Conservation (phyloP, 768 basidiomycete species). For the Cystoderma amianthinum region DNA sequence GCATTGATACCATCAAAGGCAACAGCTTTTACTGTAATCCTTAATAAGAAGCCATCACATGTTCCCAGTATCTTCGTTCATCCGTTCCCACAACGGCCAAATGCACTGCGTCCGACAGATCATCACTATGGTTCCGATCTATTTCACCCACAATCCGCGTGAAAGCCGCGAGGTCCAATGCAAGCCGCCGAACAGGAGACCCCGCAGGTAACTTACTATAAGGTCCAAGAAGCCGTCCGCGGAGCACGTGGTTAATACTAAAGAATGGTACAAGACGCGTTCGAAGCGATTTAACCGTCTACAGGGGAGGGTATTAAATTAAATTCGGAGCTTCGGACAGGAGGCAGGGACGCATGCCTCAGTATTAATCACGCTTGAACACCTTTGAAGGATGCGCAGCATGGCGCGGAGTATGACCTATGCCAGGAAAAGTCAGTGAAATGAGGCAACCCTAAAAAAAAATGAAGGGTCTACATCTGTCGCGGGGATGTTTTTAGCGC, state of each 20-base stretch:
- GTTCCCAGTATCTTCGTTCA: conserved; percentile 32
- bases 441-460: conserved; percentile 10
- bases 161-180: conserved; percentile 52
- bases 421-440: neutral
- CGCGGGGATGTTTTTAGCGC: conserved; percentile 41
- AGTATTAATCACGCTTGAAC: conserved; percentile 31
- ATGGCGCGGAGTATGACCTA: conserved; percentile 58
- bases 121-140: conserved; percentile 4
- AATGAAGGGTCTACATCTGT: no score
- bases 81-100: conserved; percentile 27
- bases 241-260: conserved; percentile 63
- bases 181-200: conserved; percentile 43
- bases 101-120: conserved; percentile 22
- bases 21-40: neutral
- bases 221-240: conserved; percentile 71
- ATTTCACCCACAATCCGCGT: conserved; percentile 12
- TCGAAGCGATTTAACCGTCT: conserved; percentile 45
- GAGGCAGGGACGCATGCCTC: conserved; percentile 24
- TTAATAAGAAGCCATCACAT: conserved; percentile 17
- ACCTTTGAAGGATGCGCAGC: conserved; percentile 53
- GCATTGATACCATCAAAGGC: no score
- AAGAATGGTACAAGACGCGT: conserved; percentile 77
- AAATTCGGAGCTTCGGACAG: neutral
- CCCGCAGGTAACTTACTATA: conserved; percentile 56
- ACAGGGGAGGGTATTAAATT: conserved; percentile 10